Percentiles rank a stretch among this genome's conserved stretches.
phyloP scores from a whole-genome alignment of 2,329 filamentous ascomycete genomes.

The Parastagonospora nodorum region DNA sequence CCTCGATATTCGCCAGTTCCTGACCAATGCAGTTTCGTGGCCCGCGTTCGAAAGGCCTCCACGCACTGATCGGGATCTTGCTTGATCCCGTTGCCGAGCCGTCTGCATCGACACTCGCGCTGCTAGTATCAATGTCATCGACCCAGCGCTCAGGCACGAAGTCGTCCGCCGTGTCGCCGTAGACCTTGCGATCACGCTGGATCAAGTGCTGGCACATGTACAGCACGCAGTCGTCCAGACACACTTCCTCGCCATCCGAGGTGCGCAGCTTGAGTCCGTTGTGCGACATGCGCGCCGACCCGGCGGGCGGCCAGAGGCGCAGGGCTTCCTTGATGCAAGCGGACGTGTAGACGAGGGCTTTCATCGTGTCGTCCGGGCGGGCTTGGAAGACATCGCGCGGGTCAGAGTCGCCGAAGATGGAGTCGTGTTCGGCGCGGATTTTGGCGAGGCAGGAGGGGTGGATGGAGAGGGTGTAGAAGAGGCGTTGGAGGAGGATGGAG shows the following conservation, averaged over 20 bases:
- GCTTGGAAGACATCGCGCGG: slow-evolving; percentile 49
- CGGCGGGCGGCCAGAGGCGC: slow-evolving; percentile 58
- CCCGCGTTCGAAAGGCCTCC: slow-evolving; percentile 61
- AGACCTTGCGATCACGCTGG: slow-evolving; percentile 42
- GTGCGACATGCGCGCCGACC: slow-evolving; percentile 46
- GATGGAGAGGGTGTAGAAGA: slow-evolving; percentile 40
- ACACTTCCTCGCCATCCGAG: slow-evolving; percentile 51
- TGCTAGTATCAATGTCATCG: slow-evolving; percentile 39
- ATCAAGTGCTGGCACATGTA: slow-evolving; percentile 51
- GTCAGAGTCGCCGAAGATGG: slow-evolving; percentile 55
- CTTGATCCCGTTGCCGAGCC: slow-evolving; percentile 12
- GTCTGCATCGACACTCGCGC: slow-evolving; percentile 18
- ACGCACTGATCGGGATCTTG: slow-evolving; percentile 52
- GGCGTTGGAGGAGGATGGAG: slow-evolving; percentile 37
- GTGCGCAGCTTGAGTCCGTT: slow-evolving; percentile 51
- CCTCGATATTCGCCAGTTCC: slow-evolving; percentile 60
- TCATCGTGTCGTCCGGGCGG: slow-evolving; percentile 55
- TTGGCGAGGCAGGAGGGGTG: slow-evolving; percentile 36
- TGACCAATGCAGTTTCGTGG: slow-evolving; percentile 63
- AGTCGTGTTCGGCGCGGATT: slow-evolving; percentile 57
- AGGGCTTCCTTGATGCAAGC: slow-evolving; percentile 62
- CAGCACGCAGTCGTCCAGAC: slow-evolving; percentile 51
- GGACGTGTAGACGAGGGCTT: slow-evolving; percentile 56
- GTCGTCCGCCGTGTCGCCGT: slow-evolving; percentile 37
- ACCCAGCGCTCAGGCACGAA: slow-evolving; percentile 46